Conservation (phyloP, 179 eudicot genomes). For the Sideroxylon spinosum region DNA sequence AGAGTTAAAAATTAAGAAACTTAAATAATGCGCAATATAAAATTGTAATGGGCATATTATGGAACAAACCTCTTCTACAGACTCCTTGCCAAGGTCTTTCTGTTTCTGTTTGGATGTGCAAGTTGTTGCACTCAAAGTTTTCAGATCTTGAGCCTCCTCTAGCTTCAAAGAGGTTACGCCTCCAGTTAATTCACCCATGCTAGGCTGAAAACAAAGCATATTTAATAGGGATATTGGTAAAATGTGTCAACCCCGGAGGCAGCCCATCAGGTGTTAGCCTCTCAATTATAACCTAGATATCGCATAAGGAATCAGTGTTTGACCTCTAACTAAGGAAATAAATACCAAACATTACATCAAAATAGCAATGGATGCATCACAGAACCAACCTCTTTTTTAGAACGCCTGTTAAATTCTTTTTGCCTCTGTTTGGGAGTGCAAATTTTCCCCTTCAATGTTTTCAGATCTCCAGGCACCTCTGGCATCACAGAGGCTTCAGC, state of each 20-base stretch:
- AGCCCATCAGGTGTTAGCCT: conserved; percentile 40
- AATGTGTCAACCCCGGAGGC: conserved; percentile 44
- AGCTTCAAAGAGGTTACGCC: conserved; percentile 23
- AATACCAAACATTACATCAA: not conserved
- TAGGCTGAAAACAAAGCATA: conserved; percentile 23
- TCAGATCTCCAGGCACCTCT: not conserved
- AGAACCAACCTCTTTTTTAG: conserved; percentile 8
- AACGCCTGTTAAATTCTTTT: conserved; percentile 8
- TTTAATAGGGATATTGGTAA: conserved; percentile 10
- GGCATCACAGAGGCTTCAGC: conserved; percentile 6
- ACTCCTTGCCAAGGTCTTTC: conserved; percentile 9
- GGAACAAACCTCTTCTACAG: conserved; percentile 8
- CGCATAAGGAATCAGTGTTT: conserved; percentile 19
- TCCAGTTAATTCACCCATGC: conserved; percentile 19
- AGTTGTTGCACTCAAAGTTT: conserved; percentile 18
- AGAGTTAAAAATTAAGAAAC: conserved; percentile 6
- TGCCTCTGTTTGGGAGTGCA: conserved; percentile 18
- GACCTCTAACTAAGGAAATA: not conserved
- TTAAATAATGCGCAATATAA: not conserved
- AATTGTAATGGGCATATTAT: not conserved
- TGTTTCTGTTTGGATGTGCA: conserved; percentile 23
- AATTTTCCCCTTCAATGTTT: not conserved
- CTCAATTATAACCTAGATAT: conserved; percentile 44
- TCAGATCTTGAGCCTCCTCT: conserved; percentile 20
- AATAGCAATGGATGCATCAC: not conserved